Percentiles rank a stretch among this genome's conserved stretches.
Evolutionary conservation across 2,329 filamentous ascomycete genomes (phyloP).

Genomic region (Fusarium beomiforme): DNA sequence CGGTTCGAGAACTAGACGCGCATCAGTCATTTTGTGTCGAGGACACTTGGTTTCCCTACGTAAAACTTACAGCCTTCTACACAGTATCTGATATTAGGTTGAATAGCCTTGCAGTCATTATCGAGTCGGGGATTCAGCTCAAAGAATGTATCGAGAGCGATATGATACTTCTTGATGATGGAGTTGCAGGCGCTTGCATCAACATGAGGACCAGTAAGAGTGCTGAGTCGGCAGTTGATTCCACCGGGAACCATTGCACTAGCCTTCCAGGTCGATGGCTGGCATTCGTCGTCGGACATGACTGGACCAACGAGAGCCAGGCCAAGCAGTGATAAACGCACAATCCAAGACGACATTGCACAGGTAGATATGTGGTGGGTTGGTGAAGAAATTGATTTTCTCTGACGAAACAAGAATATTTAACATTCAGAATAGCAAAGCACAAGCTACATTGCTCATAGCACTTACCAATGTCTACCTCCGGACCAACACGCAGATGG

Average conservation of each 20-base stretch:
- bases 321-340: not conserved
- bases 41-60: too few species aligned
- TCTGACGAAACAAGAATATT: too few species aligned
- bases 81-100: conserved; percentile 10
- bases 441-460: too few species aligned
- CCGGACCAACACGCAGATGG: too few species aligned
- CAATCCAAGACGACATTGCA: too few species aligned
- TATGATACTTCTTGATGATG: not conserved
- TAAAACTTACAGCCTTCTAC: conserved; percentile 10
- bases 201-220: not conserved
- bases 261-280: not conserved
- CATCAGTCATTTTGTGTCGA: not conserved
- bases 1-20: not conserved
- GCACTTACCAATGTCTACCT: too few species aligned
- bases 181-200: not conserved
- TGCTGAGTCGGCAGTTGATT: not conserved
- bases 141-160: not conserved
- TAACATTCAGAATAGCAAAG: too few species aligned
- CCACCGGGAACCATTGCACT: not conserved
- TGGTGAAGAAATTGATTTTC: too few species aligned
- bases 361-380: too few species aligned
- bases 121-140: conserved; percentile 7
- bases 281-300: not conserved
- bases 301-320: not conserved
- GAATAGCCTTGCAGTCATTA: not conserved